These are phyloP conservation scores for Talaromyces atroroseus DNA, from an alignment of 2,329 filamentous ascomycete genomes.

Conservation along the genomic window DNA sequence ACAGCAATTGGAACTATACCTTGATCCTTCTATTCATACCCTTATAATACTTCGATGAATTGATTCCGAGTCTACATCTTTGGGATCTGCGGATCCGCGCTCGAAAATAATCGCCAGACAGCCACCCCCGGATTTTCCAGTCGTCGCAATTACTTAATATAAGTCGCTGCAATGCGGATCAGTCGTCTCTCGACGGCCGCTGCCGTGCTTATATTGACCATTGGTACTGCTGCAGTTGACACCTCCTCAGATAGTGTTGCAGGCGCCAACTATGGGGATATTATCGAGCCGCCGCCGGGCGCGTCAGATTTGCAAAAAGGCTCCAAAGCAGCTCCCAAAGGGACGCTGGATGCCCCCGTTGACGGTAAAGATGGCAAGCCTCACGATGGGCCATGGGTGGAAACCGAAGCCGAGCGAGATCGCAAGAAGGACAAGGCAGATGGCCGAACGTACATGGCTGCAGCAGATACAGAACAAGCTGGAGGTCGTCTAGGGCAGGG, in stretches of 20 bases:
- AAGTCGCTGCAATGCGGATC: slow-evolving; percentile 8
- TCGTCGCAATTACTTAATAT: neutral
- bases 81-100: neutral
- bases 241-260: slow-evolving; percentile 5
- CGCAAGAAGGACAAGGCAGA: slow-evolving; percentile 35
- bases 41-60: neutral
- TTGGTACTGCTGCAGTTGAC: slow-evolving; percentile 8
- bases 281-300: slow-evolving; percentile 5
- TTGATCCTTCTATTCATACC: neutral
- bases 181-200: slow-evolving; percentile 6
- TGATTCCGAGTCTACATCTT: neutral
- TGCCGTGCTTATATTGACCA: slow-evolving; percentile 6
- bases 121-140: neutral
- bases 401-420: slow-evolving; percentile 44
- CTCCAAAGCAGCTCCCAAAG: slow-evolving; percentile 29
- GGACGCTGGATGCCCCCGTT: slow-evolving; percentile 76
- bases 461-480: slow-evolving; percentile 16
- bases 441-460: slow-evolving; percentile 27
- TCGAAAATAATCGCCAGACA: neutral
- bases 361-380: slow-evolving; percentile 93
- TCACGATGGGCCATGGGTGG: slow-evolving; percentile 71
- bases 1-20: neutral
- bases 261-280: slow-evolving; percentile 1
- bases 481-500: slow-evolving; percentile 37
- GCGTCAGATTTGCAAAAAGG: slow-evolving; percentile 2